These are phyloP conservation scores for Blastomyces percursus DNA, from an alignment of 2,329 filamentous ascomycete species.

Conservation along the genomic window DNA sequence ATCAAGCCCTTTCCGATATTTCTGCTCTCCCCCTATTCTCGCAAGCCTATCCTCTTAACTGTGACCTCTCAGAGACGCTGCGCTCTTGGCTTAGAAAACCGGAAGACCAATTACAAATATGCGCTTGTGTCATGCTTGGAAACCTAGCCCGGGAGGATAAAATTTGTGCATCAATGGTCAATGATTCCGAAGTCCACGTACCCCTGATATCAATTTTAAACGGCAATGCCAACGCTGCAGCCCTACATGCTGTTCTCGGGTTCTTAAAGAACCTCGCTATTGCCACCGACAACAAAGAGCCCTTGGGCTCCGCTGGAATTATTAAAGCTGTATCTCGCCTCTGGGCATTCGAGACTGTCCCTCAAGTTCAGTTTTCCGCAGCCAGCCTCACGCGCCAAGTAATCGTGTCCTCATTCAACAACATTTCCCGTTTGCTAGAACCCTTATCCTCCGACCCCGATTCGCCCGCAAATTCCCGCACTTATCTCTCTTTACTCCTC, in stretches of 20 bases:
- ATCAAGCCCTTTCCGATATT: constrained; percentile 32
- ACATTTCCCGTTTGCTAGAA: constrained; percentile 29
- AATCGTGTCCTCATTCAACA: constrained; percentile 28
- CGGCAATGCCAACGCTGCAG: constrained; percentile 27
- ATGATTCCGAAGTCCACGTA: constrained; percentile 30
- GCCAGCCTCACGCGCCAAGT: constrained; percentile 33
- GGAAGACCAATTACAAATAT: constrained; percentile 37
- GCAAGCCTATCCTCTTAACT: constrained; percentile 30
- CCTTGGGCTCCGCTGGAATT: constrained; percentile 30
- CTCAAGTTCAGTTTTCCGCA: constrained; percentile 36
- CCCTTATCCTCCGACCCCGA: constrained; percentile 22
- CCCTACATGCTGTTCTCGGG: constrained; percentile 36
- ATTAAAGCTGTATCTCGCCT: constrained; percentile 30
- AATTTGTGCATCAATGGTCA: constrained; percentile 33
- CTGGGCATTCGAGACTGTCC: constrained; percentile 33
- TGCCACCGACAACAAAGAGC: constrained; percentile 30
- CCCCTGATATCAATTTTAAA: constrained; percentile 32
- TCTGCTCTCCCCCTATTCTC: constrained; percentile 30
- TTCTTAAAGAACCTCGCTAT: constrained; percentile 41
- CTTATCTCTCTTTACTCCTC: constrained; percentile 34
- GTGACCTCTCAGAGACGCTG: constrained; percentile 26
- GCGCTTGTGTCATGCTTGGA: constrained; percentile 38
- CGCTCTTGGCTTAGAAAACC: constrained; percentile 30
- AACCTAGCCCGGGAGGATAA: constrained; percentile 37
- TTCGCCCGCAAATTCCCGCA: constrained; percentile 21